Base-by-base conservation (phyloP, 1,284 basidiomycete genomes). In the Pyrrhoderma noxium region DNA sequence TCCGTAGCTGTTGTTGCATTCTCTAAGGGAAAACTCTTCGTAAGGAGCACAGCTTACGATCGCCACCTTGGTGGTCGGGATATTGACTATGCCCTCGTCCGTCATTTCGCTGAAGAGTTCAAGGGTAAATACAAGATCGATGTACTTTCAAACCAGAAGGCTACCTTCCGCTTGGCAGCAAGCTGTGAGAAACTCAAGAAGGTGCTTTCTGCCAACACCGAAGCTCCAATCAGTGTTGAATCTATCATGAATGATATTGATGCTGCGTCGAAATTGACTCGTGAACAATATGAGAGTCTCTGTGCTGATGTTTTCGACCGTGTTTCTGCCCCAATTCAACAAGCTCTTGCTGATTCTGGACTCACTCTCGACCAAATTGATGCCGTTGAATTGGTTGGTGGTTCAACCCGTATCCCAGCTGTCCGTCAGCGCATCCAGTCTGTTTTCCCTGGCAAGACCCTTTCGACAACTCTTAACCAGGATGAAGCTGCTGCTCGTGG, bases 91-190 rank as follows among this genome's bases (percentile, higher is more conserved):
- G 89, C 85, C 8, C 83, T 97, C 58, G 80, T 94, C 37, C 66
- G 81, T 61, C 81, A 96, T 73, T 96, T 96, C 65, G 79, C 92
- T 18, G 70, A 79, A 46, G 88, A 96, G 70, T 96, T 96, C 79
- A 85, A 92, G 72, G 67, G 69, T 25, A 95, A 95, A 69, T 96
- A 96, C 81, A 94, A 92, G 71, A 90, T 97, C 63, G 92, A 96
- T 67, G 92, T 95, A 60, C 68, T 92, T 60, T 80, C 79, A 54
- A 92, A 78, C 69, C 88, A 90, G 62, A 96, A 96, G 71, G 93
- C 91, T 25, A 76, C 76, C 45, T 97, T 96, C 88, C 85, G 93
- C 62, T 82, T 96, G 47, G 67, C 76, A 34, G 83, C 86, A 22
- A 83, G 86, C 14, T 91, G 89, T 64, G 82, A 86, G 69, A 74